phyloP scores from a whole-genome alignment of 1,139 yeast species.

The Magnusiomyces clavatus region DNA sequence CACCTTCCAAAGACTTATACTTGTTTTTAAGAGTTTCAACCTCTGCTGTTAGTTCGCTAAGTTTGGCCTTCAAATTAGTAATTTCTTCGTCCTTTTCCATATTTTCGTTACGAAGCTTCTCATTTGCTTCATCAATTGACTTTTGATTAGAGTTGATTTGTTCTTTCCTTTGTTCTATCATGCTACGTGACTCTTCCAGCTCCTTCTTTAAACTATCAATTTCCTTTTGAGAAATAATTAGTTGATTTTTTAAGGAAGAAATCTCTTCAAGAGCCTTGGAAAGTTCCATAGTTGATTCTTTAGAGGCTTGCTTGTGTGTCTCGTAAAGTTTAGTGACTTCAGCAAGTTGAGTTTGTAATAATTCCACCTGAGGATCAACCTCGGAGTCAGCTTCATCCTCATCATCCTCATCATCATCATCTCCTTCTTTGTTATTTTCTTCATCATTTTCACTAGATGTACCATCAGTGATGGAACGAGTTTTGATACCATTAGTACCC shows the following conservation, averaged over 20 bases:
- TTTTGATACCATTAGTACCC: neutral
- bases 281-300: slow-evolving; percentile 24
- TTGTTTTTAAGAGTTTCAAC: neutral
- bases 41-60: too few relatives aligned
- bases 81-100: too few relatives aligned
- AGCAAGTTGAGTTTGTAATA: slow-evolving; percentile 20
- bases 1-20: slow-evolving; percentile 35
- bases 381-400: slow-evolving; percentile 13
- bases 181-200: neutral
- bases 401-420: slow-evolving; percentile 10
- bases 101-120: too few relatives aligned
- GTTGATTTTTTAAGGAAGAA: slow-evolving; percentile 23
- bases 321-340: slow-evolving; percentile 24
- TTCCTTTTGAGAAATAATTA: slow-evolving; percentile 18
- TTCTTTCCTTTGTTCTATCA: too few relatives aligned
- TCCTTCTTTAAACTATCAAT: slow-evolving; percentile 12
- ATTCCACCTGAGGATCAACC: slow-evolving; percentile 18
- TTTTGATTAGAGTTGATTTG: too few relatives aligned
- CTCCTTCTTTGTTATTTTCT: neutral
- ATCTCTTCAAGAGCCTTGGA: slow-evolving; percentile 22
- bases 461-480: neutral
- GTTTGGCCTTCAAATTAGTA: too few relatives aligned
- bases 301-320: slow-evolving; percentile 29
- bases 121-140: too few relatives aligned
- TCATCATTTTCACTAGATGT: too few relatives aligned